Conservation (phyloP, 257 asterid species). For the Nicotiana benthamiana region DNA sequence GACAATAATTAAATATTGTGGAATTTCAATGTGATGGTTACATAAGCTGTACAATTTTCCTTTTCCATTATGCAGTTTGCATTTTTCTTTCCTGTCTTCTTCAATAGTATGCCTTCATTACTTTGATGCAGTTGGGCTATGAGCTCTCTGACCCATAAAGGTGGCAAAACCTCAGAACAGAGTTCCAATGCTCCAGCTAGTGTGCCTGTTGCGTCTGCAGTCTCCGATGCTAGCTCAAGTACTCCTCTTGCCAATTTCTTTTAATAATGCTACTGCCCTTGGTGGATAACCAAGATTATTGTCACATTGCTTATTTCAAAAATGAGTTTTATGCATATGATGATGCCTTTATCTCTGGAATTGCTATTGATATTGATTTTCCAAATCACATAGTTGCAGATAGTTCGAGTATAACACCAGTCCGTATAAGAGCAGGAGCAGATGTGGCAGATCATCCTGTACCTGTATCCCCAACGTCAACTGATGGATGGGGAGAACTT, state of each 20-base stretch:
- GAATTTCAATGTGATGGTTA: not conserved
- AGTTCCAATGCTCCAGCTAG: slow-evolving; percentile 41
- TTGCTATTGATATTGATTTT: slow-evolving; percentile 15
- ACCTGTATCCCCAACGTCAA: slow-evolving; percentile 63
- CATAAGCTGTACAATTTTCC: not conserved
- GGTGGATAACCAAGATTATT: not conserved
- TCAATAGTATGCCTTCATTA: slow-evolving; percentile 1
- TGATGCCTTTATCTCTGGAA: not conserved
- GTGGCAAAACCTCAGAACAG: slow-evolving; percentile 84
- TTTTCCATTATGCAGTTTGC: not conserved
- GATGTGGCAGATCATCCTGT: slow-evolving; percentile 41
- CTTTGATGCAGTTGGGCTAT: slow-evolving; percentile 90
- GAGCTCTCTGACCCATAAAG: slow-evolving; percentile 92
- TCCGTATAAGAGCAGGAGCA: slow-evolving; percentile 37
- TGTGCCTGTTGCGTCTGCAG: slow-evolving; percentile 47
- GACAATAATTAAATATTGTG: not conserved
- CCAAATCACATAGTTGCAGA: slow-evolving; percentile 34
- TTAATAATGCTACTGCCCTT: not conserved
- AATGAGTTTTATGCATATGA: not conserved
- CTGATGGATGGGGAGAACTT: slow-evolving; percentile 96
- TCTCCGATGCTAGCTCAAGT: slow-evolving; percentile 66
- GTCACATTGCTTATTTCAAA: not conserved
- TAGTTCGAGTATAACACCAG: slow-evolving; percentile 35
- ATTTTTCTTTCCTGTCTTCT: not conserved
- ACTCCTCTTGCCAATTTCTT: slow-evolving; percentile 4